phyloP scores from a whole-genome alignment of 1,284 basidiomycete species.

The Ustilago shanxiensis region DNA sequence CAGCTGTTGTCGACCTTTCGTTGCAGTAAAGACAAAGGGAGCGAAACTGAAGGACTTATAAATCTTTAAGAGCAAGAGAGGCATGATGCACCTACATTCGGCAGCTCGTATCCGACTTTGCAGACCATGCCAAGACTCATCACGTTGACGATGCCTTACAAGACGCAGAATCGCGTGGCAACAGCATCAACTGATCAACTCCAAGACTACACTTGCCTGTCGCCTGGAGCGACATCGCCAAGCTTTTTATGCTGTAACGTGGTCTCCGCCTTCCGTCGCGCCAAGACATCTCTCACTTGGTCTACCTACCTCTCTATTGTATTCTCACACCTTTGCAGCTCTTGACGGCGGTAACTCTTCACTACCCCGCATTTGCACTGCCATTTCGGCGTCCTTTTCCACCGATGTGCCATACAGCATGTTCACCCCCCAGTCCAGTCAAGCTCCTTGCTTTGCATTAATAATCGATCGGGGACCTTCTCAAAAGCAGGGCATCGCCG shows the following conservation, averaged over 20 bases:
- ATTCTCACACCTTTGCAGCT: background rate
- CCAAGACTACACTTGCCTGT: no score
- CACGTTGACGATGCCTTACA: conserved; percentile 1
- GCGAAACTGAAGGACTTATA: background rate
- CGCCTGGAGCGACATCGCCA: background rate
- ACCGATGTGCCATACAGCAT: conserved; percentile 4
- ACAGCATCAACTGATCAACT: background rate
- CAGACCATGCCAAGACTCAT: background rate
- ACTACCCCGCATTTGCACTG: background rate
- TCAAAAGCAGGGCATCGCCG: no score
- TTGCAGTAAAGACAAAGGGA: no score
- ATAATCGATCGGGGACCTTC: background rate
- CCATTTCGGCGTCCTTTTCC: background rate
- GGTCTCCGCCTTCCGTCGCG: conserved; percentile 6
- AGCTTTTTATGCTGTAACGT: conserved; percentile 5
- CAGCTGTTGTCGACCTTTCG: background rate
- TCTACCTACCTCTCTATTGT: background rate
- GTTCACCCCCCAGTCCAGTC: no score
- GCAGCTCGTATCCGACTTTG: background rate
- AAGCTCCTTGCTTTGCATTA: no score
- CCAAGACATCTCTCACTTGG: conserved; percentile 7
- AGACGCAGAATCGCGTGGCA: background rate
- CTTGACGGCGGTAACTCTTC: background rate
- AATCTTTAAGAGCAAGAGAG: background rate
- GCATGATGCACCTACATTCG: background rate